Conservation (phyloP, 2,329 filamentous ascomycete species). For the Fusarium sp. region DNA sequence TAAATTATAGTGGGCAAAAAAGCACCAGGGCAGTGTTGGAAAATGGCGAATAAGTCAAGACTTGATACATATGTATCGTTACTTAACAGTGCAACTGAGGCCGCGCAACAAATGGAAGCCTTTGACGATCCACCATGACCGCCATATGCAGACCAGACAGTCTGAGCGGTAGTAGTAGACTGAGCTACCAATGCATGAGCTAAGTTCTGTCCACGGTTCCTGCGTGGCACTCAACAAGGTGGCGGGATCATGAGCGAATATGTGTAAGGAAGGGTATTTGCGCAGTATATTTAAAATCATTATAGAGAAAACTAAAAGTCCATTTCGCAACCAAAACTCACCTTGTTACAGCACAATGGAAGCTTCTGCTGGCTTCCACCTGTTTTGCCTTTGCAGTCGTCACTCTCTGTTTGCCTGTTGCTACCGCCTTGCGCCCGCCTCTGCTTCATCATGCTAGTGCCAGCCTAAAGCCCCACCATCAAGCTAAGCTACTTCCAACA, state of each 20-base stretch:
- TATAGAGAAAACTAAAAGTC: neutral
- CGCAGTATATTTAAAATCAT: neutral
- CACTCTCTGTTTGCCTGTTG: conserved; percentile 43
- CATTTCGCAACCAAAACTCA: neutral
- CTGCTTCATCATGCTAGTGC: conserved; percentile 42
- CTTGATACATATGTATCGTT: neutral
- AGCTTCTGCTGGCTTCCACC: conserved; percentile 38
- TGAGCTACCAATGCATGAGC: conserved; percentile 24
- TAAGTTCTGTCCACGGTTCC: neutral
- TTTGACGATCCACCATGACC: conserved; percentile 27
- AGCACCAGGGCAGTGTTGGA: neutral
- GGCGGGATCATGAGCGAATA: conserved; percentile 5
- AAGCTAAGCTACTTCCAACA: conserved; percentile 37
- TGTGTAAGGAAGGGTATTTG: neutral
- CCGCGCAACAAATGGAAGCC: conserved; percentile 15
- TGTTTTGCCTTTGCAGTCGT: conserved; percentile 42
- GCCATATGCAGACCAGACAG: conserved; percentile 15
- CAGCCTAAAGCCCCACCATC: conserved; percentile 31
- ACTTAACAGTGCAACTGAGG: conserved; percentile 8
- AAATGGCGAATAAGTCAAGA: conserved; percentile 11
- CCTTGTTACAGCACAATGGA: conserved; percentile 19
- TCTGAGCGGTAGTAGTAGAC: neutral
- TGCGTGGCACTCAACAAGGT: conserved; percentile 23
- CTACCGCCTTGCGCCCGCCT: conserved; percentile 31
- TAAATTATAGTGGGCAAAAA: neutral